Conservation (phyloP, 2,329 filamentous ascomycete species). For the Clarireedia homoeocarpa region DNA sequence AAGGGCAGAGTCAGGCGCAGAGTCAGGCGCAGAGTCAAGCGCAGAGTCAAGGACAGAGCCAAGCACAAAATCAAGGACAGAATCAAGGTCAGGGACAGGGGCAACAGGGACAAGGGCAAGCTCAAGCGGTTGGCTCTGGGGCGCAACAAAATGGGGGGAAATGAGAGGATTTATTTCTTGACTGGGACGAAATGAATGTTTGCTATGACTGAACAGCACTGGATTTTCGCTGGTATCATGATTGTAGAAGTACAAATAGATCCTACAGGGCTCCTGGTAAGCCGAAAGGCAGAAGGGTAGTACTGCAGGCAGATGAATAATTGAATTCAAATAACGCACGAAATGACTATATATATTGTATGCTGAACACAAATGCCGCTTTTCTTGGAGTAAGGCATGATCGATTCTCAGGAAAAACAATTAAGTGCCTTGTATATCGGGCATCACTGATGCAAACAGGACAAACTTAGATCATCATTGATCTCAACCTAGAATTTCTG, state of each 20-base stretch:
- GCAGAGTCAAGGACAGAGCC: neutral
- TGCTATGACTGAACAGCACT: neutral
- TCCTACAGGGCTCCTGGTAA: neutral
- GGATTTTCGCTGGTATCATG: neutral
- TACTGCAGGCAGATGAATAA: neutral
- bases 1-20: neutral
- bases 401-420: neutral
- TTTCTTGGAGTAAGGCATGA: too few relatives aligned
- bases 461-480: too few relatives aligned
- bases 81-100: neutral
- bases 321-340: slow-evolving; percentile 2
- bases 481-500: too few relatives aligned
- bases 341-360: neutral
- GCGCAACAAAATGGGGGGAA: slow-evolving; percentile 8
- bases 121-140: slow-evolving; percentile 11
- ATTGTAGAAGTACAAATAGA: slow-evolving; percentile 9
- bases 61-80: neutral
- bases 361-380: neutral
- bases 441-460: too few relatives aligned
- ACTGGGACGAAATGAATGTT: neutral
- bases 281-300: neutral
- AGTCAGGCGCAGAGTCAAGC: too few relatives aligned
- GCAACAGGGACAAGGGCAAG: neutral
- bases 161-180: neutral
- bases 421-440: too few relatives aligned